phyloP scores from a whole-genome alignment of 1,284 basidiomycete species.

The Mrakiaceae sp. region DNA sequence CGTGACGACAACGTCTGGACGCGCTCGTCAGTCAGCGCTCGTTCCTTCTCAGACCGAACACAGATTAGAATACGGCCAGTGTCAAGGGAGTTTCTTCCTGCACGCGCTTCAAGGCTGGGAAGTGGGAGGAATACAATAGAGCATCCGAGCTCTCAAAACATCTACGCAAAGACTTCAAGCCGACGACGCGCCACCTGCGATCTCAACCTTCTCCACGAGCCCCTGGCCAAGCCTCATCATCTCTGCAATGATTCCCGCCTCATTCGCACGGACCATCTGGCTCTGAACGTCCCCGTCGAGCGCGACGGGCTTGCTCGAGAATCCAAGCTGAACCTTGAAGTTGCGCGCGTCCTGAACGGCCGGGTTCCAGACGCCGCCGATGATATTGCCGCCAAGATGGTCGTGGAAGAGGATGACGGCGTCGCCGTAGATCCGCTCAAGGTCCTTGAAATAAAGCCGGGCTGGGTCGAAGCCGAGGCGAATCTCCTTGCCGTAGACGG shows the following conservation, averaged over 20 bases:
- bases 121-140: no score
- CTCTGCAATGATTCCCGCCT: conserved; percentile 57
- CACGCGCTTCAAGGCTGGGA: no score
- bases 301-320: conserved; percentile 49
- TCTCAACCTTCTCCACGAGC: conserved; percentile 41
- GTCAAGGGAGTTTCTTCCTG: no score
- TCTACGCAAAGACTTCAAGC: no score
- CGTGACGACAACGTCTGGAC: no score
- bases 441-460: conserved; percentile 52
- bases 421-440: conserved; percentile 65
- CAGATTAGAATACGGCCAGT: no score
- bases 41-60: no score
- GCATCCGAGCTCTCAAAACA: no score
- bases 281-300: conserved; percentile 31
- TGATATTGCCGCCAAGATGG: conserved; percentile 59
- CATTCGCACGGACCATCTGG: conserved; percentile 59
- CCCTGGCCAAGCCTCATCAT: conserved; percentile 66
- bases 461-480: conserved; percentile 76
- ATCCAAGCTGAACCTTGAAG: conserved; percentile 75
- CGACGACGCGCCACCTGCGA: neutral
- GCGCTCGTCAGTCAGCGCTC: no score
- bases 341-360: conserved; percentile 38
- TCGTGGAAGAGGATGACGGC: conserved; percentile 80
- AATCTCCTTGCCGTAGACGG: conserved; percentile 27
- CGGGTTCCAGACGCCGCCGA: conserved; percentile 84